Conservation (phyloP, 2,329 filamentous ascomycete genomes). For the Diaporthe nobilis region DNA sequence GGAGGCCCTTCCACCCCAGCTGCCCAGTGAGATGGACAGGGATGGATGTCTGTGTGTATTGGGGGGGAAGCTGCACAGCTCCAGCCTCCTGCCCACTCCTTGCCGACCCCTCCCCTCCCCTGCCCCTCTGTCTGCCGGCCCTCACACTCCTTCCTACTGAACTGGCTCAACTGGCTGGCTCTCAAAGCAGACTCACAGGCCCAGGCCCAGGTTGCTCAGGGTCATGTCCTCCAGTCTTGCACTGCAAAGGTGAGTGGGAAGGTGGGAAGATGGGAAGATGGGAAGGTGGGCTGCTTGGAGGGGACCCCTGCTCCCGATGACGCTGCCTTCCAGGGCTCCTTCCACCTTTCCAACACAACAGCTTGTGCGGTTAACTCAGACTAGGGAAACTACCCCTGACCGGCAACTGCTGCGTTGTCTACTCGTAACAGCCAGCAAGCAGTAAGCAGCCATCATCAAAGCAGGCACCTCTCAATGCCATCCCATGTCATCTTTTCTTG, state of each 20-base stretch:
- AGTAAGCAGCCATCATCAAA: slow-evolving; percentile 18
- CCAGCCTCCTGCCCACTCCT: slow-evolving; percentile 11
- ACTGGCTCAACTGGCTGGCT: neutral
- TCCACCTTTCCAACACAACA: slow-evolving; percentile 15
- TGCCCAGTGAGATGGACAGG: slow-evolving; percentile 3
- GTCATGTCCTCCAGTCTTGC: neutral
- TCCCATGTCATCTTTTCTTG: neutral
- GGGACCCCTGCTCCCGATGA: slow-evolving; percentile 16
- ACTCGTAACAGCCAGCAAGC: slow-evolving; percentile 20
- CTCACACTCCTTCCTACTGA: neutral
- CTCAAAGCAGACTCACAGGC: too few relatives aligned
- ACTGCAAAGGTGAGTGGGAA: neutral
- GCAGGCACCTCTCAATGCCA: neutral
- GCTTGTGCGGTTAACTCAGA: neutral
- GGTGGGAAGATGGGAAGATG: neutral
- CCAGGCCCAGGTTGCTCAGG: neutral
- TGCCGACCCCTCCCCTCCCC: slow-evolving; percentile 2
- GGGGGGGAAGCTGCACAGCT: slow-evolving; percentile 17
- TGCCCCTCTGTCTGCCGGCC: neutral
- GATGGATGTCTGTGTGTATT: neutral
- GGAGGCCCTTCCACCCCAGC: neutral
- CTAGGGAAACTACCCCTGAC: neutral
- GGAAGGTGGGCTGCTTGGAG: slow-evolving; percentile 3
- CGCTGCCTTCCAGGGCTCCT: slow-evolving; percentile 20
- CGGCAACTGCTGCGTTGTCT: neutral